Percentiles rank a stretch among this genome's conserved stretches.
Conservation (phyloP, 495 filamentous ascomycete genomes). For the Aspergillus affinis region DNA sequence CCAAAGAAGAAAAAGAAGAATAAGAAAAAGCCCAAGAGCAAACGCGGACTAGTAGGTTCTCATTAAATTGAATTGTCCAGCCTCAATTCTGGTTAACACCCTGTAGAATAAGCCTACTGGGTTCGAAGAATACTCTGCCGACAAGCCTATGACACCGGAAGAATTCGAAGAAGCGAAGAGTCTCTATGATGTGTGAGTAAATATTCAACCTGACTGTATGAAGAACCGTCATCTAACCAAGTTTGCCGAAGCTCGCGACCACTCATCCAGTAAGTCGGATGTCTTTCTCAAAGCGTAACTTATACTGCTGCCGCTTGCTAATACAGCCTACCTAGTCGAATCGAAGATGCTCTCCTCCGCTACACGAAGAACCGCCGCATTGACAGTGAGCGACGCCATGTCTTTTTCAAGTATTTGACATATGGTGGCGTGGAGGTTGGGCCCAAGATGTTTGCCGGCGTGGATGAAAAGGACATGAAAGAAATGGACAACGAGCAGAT, state of each 20-base stretch:
- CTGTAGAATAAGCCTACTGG: conserved; percentile 52
- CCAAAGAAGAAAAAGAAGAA: conserved; percentile 34
- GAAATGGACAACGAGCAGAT: conserved; percentile 63
- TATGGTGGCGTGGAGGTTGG: conserved; percentile 78
- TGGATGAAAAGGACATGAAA: conserved; percentile 50
- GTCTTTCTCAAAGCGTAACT: background rate
- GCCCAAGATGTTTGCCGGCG: conserved; percentile 65
- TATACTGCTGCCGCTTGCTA: conserved; percentile 12
- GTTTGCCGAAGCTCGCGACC: conserved; percentile 32
- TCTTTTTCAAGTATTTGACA: conserved; percentile 78
- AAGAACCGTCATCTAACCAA: conserved; percentile 19
- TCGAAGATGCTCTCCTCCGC: conserved; percentile 82
- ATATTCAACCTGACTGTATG: background rate
- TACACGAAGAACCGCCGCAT: conserved; percentile 75
- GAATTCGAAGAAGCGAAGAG: conserved; percentile 60
- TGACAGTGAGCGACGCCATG: conserved; percentile 52
- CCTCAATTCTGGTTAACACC: conserved; percentile 11
- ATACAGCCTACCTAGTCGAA: conserved; percentile 55
- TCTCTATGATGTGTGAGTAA: conserved; percentile 55
- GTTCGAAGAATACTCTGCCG: conserved; percentile 72
- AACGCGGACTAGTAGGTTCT: conserved; percentile 42
- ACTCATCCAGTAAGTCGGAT: conserved; percentile 37
- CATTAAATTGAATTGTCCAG: no score
- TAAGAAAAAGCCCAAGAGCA: conserved; percentile 43
- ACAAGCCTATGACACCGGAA: conserved; percentile 71